Evolutionary conservation across 179 eudicot genomes (phyloP), one percentile per base, ranked within the genome.

Genomic region (Dionaea muscipula): DNA sequence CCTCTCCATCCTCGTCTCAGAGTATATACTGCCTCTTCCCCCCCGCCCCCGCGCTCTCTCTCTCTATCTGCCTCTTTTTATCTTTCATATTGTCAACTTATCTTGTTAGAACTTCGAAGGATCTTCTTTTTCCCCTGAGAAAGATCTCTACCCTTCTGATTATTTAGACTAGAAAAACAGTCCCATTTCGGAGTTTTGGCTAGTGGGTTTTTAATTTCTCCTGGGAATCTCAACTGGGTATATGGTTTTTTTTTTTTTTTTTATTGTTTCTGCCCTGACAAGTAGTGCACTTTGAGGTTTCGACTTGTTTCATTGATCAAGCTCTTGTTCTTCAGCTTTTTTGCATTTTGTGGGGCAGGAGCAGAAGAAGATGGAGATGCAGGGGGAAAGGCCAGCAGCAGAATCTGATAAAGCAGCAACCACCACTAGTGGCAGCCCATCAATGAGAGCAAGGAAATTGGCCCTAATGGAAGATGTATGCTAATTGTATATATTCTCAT

Each of bases 381-480:
- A 54, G 21, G 75, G 68, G 53, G 43, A 55, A 44, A 35, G 64
- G 36, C 67, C 68, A 57, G 27, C 72, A 47, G 41, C 35, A 31
- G 35, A 31, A 31, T 31, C 35, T 31, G 35, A 36, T 35, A 26
- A 43, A 53, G 78, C 49, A 26, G 62, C 48, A 59, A 47, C 26
- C 40, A 31, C 55, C 39, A 51, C 43, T 28, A 81, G 59, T 59
- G 57, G 76, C 28, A 64, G 70, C 15, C 63, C 59, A 55, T 73
- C 75, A 9, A 63, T 68, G 33, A 81, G 66, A 71, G 81, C 78
- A 46, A 74, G 73, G 76, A 85, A 81, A 70, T 33, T 77, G 65
- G 82, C 88, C 58, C 76, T 89, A 43, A 62, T 75, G 49, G 75
- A 89, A 81, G 97, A 85, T 83, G 59, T 49, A 17, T 1, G 48